Percentiles rank a stretch among this genome's conserved stretches.
phyloP scores from a whole-genome alignment of 495 filamentous ascomycete genomes.

The Annulohypoxylon moriforme region DNA sequence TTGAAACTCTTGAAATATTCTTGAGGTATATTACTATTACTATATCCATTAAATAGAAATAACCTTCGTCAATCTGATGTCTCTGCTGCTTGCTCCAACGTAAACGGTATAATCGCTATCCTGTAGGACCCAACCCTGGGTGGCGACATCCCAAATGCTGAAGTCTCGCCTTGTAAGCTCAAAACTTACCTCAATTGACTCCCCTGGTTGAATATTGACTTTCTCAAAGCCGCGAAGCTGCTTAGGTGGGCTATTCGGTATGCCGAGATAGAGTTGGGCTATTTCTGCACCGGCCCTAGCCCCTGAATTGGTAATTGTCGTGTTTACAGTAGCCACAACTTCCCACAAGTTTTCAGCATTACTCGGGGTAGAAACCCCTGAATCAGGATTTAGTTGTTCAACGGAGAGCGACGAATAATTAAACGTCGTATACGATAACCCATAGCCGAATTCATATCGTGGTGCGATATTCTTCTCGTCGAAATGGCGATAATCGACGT shows the following conservation, averaged over 20 bases:
- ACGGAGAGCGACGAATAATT: slow-evolving; percentile 60
- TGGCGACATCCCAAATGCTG: slow-evolving; percentile 74
- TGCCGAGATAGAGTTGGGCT: slow-evolving; percentile 75
- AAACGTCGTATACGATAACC: slow-evolving; percentile 75
- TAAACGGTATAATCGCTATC: slow-evolving; percentile 55
- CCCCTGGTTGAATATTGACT: slow-evolving; percentile 62
- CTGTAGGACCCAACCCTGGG: slow-evolving; percentile 84
- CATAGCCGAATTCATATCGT: slow-evolving; percentile 77
- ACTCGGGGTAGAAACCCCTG: slow-evolving; percentile 48
- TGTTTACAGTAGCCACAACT: slow-evolving; percentile 64
- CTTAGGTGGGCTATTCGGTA: slow-evolving; percentile 67
- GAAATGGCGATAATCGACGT: slow-evolving; percentile 75
- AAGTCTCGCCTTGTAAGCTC: slow-evolving; percentile 77
- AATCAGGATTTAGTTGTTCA: slow-evolving; percentile 27
- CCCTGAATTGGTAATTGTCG: slow-evolving; percentile 76
- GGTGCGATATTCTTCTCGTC: slow-evolving; percentile 71
- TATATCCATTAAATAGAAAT: slow-evolving; percentile 43
- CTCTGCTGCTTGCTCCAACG: slow-evolving; percentile 62
- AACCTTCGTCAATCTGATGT: slow-evolving; percentile 52
- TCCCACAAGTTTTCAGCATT: slow-evolving; percentile 73
- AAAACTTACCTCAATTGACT: slow-evolving; percentile 69
- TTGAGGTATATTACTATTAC: not conserved
- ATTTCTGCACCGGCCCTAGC: slow-evolving; percentile 71
- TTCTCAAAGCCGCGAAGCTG: slow-evolving; percentile 85
- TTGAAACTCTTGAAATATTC: no score